Conservation (phyloP, 2,329 filamentous ascomycete species). For the Capronia coronata region DNA sequence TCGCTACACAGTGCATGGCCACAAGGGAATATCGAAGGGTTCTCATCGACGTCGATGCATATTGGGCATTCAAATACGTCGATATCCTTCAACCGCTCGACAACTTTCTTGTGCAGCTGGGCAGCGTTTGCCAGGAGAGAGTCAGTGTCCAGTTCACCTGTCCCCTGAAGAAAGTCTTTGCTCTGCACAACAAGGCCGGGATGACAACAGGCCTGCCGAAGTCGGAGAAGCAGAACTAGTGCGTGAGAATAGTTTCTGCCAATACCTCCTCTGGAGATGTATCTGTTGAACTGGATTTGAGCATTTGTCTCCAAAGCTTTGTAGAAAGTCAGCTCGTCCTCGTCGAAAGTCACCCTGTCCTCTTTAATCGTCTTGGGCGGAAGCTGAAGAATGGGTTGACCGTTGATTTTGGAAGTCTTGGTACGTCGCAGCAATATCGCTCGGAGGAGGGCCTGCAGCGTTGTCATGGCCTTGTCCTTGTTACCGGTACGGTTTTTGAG, state of each 20-base stretch:
- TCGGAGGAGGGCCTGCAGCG: conserved; percentile 68
- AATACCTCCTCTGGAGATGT: conserved; percentile 54
- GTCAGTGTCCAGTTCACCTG: conserved; percentile 44
- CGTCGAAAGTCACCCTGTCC: conserved; percentile 58
- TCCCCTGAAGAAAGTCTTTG: conserved; percentile 54
- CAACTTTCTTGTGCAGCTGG: not conserved
- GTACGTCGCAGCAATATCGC: conserved; percentile 76
- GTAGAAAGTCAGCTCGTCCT: conserved; percentile 62
- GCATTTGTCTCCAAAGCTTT: conserved; percentile 59
- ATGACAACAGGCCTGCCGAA: conserved; percentile 77
- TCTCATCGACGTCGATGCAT: conserved; percentile 68
- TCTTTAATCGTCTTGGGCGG: conserved; percentile 59
- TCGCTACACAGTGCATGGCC: conserved; percentile 74
- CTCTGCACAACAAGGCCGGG: conserved; percentile 54
- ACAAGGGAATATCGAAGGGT: conserved; percentile 75
- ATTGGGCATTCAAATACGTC: conserved; percentile 72
- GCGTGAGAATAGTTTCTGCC: conserved; percentile 71
- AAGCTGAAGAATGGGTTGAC: conserved; percentile 65
- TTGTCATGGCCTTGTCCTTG: conserved; percentile 55
- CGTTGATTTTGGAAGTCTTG: conserved; percentile 72
- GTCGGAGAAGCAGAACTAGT: conserved; percentile 67
- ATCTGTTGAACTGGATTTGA: conserved; percentile 68
- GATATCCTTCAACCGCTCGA: conserved; percentile 50
- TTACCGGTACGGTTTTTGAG: conserved; percentile 41
- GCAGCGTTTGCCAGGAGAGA: conserved; percentile 51